Evolutionary conservation across 2,329 filamentous ascomycete genomes (phyloP).

Genomic region (Xylariaceae sp.): DNA sequence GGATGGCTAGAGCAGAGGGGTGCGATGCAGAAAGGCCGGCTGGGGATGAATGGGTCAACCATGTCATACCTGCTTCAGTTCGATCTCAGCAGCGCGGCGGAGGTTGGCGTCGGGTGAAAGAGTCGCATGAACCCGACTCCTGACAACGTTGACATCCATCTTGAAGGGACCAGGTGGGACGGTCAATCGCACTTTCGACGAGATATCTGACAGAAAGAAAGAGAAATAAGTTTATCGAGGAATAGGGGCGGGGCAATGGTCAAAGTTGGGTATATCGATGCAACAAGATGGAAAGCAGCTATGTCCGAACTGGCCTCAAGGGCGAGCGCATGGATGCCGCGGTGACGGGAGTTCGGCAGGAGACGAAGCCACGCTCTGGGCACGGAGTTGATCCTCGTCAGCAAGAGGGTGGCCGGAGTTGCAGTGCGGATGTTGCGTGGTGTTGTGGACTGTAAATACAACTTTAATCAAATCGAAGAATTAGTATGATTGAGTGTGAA

Average conservation of each 20-base stretch:
- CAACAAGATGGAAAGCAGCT: constrained; percentile 1
- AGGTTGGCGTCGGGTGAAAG: constrained; percentile 69
- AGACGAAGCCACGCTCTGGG: constrained; percentile 1
- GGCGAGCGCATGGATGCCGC: constrained; percentile 12
- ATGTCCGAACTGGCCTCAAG: constrained; percentile 11
- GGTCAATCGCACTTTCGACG: background rate
- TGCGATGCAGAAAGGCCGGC: no score
- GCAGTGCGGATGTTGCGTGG: no score
- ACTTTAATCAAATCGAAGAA: constrained; percentile 5
- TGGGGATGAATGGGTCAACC: constrained; percentile 6
- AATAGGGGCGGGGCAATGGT: no score
- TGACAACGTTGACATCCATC: constrained; percentile 72
- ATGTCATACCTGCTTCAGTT: constrained; percentile 68
- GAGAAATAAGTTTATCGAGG: no score
- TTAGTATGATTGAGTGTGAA: constrained; percentile 7
- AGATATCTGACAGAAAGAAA: no score
- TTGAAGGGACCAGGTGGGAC: constrained; percentile 19
- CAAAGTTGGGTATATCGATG: background rate
- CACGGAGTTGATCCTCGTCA: constrained; percentile 10
- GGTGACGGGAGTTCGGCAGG: constrained; percentile 7
- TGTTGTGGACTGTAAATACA: no score
- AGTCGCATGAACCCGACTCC: constrained; percentile 71
- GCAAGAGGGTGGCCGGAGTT: constrained; percentile 9
- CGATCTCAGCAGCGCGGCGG: constrained; percentile 70
- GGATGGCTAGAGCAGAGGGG: no score